Conservation (phyloP, 208 protist species). For the Leishmania gerbilli region DNA sequence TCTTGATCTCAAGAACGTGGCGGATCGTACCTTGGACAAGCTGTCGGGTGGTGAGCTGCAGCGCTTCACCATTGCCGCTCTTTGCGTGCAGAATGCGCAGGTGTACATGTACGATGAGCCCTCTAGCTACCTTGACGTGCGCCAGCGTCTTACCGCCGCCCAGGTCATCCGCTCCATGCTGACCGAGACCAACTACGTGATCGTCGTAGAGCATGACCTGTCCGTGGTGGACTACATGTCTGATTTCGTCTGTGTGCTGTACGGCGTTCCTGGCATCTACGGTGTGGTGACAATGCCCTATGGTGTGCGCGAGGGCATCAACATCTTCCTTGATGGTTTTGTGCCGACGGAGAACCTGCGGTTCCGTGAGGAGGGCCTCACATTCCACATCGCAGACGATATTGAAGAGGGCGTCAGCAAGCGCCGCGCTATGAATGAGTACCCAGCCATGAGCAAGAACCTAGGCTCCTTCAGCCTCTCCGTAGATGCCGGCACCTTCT, state of each 20-base stretch:
- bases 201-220: constrained; percentile 99
- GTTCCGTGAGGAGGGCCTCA: constrained; percentile 98
- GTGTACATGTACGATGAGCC: constrained; percentile 99
- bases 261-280: constrained; percentile 99
- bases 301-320: constrained; percentile 99
- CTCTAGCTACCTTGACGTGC: constrained; percentile 99
- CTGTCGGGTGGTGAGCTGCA: constrained; percentile 99
- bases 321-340: constrained; percentile 99
- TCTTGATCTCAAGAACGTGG: constrained; percentile 94
- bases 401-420: constrained; percentile 82
- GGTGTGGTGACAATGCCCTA: constrained; percentile 99
- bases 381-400: constrained; percentile 94
- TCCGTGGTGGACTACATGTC: constrained; percentile 99
- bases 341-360: constrained; percentile 99
- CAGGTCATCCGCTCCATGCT: constrained; percentile 96
- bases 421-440: constrained; percentile 82
- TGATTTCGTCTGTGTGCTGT: constrained; percentile 99
- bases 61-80: constrained; percentile 98
- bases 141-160: constrained; percentile 98
- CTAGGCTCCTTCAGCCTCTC: constrained; percentile 94
- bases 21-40: constrained; percentile 94
- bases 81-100: constrained; percentile 89
- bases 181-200: constrained; percentile 95
- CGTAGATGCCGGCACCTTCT: constrained; percentile 96
- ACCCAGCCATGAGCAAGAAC: constrained; percentile 98